Conservation (phyloP, 2,329 filamentous ascomycete genomes). For the Ascosphaera apis region DNA sequence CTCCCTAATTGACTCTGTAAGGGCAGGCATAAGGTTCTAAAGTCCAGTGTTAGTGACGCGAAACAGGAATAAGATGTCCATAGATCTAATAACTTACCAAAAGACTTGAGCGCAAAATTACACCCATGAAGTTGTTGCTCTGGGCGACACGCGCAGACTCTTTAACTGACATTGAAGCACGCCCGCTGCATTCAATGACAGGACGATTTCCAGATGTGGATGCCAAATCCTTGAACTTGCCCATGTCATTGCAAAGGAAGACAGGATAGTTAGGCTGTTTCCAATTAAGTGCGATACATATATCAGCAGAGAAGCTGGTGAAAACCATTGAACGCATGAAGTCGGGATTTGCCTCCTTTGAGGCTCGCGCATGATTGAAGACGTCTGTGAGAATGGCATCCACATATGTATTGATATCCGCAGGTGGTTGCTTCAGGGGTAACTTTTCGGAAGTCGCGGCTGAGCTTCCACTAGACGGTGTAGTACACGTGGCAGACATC, state of each 20-base stretch:
- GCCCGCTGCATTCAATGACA: slow-evolving; percentile 36
- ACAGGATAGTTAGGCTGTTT: slow-evolving; percentile 98
- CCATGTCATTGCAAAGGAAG: slow-evolving; percentile 82
- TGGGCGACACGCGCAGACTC: slow-evolving; percentile 83
- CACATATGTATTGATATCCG: slow-evolving; percentile 68
- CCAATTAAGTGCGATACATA: slow-evolving; percentile 94
- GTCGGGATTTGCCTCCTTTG: slow-evolving; percentile 43
- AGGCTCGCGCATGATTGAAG: slow-evolving; percentile 64
- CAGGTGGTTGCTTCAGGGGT: slow-evolving; percentile 31
- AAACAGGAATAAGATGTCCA: slow-evolving; percentile 7
- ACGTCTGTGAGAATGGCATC: slow-evolving; percentile 67
- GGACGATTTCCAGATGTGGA: slow-evolving; percentile 16
- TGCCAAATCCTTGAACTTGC: slow-evolving; percentile 24
- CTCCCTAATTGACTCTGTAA: slow-evolving; percentile 84
- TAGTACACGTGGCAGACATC: background rate
- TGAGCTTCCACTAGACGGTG: background rate
- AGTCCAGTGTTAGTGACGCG: slow-evolving; percentile 1
- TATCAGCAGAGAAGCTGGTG: slow-evolving; percentile 69
- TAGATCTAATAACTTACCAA: slow-evolving; percentile 36
- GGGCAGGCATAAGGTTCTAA: slow-evolving; percentile 75
- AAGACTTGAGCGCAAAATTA: slow-evolving; percentile 72
- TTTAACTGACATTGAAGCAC: slow-evolving; percentile 67
- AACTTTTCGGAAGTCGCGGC: slow-evolving; percentile 37
- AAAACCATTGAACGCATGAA: slow-evolving; percentile 75
- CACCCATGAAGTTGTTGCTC: slow-evolving; percentile 93